Conservation (phyloP, 176 grass and related monocot species). For the Lolium rigidum region DNA sequence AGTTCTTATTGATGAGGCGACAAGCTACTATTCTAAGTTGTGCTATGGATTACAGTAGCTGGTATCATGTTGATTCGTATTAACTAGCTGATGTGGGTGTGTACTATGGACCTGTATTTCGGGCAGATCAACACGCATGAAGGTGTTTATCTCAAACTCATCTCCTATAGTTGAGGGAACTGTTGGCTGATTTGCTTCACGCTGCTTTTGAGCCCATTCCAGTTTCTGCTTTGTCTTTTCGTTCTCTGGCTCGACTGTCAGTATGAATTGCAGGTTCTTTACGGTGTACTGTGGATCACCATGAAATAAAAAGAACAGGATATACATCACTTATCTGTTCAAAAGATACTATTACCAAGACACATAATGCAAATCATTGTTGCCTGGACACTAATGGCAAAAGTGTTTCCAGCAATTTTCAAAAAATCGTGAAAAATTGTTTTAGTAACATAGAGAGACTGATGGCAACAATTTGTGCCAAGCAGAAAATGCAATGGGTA, state of each 20-base stretch:
- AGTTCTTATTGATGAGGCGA: neutral
- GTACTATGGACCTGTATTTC: conserved; percentile 74
- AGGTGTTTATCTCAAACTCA: conserved; percentile 91
- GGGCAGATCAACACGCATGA: conserved; percentile 86
- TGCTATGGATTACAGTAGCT: neutral
- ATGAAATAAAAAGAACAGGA: conserved; percentile 30
- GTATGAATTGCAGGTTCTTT: conserved; percentile 78
- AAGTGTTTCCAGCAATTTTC: neutral
- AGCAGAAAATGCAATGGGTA: neutral
- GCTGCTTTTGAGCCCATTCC: conserved; percentile 78
- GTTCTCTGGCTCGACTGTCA: conserved; percentile 83
- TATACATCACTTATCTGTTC: neutral
- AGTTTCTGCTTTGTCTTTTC: conserved; percentile 81
- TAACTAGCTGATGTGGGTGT: neutral
- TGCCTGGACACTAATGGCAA: neutral
- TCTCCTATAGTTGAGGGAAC: conserved; percentile 89
- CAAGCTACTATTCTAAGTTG: conserved; percentile 12
- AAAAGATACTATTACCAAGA: conserved; percentile 15
- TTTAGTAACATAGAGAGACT: neutral
- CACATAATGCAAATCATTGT: neutral
- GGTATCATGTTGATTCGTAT: neutral
- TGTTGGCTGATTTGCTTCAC: conserved; percentile 57
- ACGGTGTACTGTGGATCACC: conserved; percentile 72
- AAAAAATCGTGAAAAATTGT: neutral
- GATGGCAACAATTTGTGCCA: neutral